phyloP scores from a whole-genome alignment of 192 early-diverging fungal species.

The Umbelopsis sp. region DNA sequence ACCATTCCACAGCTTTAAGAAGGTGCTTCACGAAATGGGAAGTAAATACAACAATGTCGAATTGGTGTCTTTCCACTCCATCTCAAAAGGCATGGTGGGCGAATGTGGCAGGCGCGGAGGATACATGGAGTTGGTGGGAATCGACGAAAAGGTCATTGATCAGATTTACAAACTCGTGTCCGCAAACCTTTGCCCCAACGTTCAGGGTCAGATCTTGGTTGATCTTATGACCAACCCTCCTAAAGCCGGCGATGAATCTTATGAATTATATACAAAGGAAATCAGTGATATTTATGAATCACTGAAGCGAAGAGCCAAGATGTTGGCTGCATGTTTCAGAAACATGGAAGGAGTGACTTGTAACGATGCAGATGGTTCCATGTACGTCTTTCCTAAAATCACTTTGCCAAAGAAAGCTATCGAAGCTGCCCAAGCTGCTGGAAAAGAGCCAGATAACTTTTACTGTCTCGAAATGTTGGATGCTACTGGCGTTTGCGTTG shows the following conservation, averaged over 20 bases:
- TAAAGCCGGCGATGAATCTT: conserved; percentile 75
- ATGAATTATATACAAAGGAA: conserved; percentile 74
- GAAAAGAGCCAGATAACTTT: conserved; percentile 80
- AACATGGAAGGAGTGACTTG: conserved; percentile 81
- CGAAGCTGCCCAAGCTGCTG: conserved; percentile 69
- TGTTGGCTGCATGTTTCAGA: conserved; percentile 80
- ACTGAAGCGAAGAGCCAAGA: conserved; percentile 75
- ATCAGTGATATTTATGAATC: conserved; percentile 76
- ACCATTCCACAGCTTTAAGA: conserved; percentile 97
- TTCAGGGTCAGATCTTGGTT: conserved; percentile 93
- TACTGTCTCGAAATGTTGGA: conserved; percentile 94
- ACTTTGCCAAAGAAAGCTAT: conserved; percentile 75
- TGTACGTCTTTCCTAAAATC: conserved; percentile 96
- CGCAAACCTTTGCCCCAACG: conserved; percentile 92
- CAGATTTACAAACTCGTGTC: conserved; percentile 95
- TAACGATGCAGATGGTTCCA: conserved; percentile 89
- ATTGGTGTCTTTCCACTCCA: conserved; percentile 94
- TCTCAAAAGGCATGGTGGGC: conserved; percentile 98
- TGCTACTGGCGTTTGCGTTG: conserved; percentile 94
- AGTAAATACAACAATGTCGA: conserved; percentile 72
- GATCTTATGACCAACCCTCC: conserved; percentile 95
- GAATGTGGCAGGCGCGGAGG: conserved; percentile 98
- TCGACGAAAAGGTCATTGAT: conserved; percentile 74
- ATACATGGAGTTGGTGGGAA: conserved; percentile 92
- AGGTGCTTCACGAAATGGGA: conserved; percentile 83